Conservation (phyloP, 495 filamentous ascomycete genomes). For the Penicillium ochrochloron region DNA sequence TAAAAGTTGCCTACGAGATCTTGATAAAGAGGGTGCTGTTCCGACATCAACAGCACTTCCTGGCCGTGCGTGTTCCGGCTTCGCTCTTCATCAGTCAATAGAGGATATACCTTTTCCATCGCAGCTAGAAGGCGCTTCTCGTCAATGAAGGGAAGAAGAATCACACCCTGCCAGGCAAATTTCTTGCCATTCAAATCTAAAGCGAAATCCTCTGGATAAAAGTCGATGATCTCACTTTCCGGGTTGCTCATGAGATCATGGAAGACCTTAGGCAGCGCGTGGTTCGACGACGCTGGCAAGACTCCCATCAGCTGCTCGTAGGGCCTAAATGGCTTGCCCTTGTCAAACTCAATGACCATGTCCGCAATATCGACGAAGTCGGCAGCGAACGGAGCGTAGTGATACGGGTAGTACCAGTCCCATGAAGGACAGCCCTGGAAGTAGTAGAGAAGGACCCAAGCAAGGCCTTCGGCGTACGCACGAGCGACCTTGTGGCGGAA, state of each 20-base stretch:
- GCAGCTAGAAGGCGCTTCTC: slow-evolving; percentile 83
- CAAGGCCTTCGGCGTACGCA: slow-evolving; percentile 93
- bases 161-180: slow-evolving; percentile 96
- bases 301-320: slow-evolving; percentile 99
- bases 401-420: slow-evolving; percentile 99
- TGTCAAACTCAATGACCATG: slow-evolving; percentile 80
- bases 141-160: slow-evolving; percentile 93
- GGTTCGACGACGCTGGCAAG: slow-evolving; percentile 86
- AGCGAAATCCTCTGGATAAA: slow-evolving; percentile 93
- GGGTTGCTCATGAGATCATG: slow-evolving; percentile 84
- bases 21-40: slow-evolving; percentile 79
- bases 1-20: slow-evolving; percentile 83
- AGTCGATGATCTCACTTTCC: slow-evolving; percentile 92
- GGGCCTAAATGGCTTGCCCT: slow-evolving; percentile 84
- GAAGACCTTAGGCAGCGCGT: slow-evolving; percentile 86
- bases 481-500: slow-evolving; percentile 93
- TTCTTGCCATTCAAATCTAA: slow-evolving; percentile 98
- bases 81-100: slow-evolving; percentile 76
- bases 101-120: slow-evolving; percentile 79
- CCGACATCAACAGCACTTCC: slow-evolving; percentile 83
- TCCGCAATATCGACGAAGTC: slow-evolving; percentile 88
- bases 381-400: slow-evolving; percentile 96
- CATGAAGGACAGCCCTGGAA: slow-evolving; percentile 97
- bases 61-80: slow-evolving; percentile 78
- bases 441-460: slow-evolving; percentile 97